Percentiles rank a stretch among this genome's conserved stretches.
phyloP scores from a whole-genome alignment of 2,329 filamentous ascomycete genomes.

The Diaporthe sp. region DNA sequence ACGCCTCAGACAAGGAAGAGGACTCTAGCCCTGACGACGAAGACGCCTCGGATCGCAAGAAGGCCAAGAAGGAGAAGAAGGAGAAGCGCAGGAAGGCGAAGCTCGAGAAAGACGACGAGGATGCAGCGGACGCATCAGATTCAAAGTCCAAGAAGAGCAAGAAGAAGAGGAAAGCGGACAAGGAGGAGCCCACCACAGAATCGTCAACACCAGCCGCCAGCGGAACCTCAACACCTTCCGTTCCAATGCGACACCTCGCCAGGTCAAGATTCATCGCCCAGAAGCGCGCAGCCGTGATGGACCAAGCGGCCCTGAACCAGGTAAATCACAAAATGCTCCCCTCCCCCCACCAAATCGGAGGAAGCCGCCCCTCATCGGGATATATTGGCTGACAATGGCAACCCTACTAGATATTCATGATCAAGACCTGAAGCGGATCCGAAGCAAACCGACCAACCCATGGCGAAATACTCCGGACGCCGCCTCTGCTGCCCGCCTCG shows the following conservation, averaged over 20 bases:
- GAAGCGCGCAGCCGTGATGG: constrained; percentile 85
- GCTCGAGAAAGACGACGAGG: constrained; percentile 43
- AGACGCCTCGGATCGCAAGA: constrained; percentile 41
- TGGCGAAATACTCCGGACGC: background rate
- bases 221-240: constrained; percentile 41
- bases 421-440: constrained; percentile 55
- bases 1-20: constrained; percentile 50
- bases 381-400: constrained; percentile 37
- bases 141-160: constrained; percentile 38
- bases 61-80: constrained; percentile 38
- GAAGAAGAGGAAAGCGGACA: constrained; percentile 38
- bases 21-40: constrained; percentile 42
- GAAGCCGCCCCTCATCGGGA: background rate
- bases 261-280: constrained; percentile 87
- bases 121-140: constrained; percentile 36
- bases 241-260: constrained; percentile 76
- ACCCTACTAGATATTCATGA: constrained; percentile 72
- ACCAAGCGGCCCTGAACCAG: constrained; percentile 87
- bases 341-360: background rate
- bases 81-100: constrained; percentile 49
- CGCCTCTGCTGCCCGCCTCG: background rate
- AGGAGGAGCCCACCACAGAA: constrained; percentile 47
- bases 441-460: background rate
- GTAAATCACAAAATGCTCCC: constrained; percentile 57
- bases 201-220: constrained; percentile 57